Base-by-base conservation (phyloP, 257 asterid species). In the Solanum tacnaense region DNA sequence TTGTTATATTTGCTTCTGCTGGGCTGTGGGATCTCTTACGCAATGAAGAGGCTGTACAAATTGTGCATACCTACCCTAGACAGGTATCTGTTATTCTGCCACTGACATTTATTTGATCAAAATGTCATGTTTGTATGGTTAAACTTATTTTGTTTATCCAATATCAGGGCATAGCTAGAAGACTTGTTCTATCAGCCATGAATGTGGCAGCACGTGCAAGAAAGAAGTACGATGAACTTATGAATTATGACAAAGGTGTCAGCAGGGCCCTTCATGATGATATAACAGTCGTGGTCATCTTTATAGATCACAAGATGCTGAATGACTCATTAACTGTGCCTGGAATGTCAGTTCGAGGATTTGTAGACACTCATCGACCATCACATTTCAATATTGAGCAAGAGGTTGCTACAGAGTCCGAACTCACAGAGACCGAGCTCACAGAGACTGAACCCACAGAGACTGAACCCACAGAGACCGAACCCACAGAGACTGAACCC, bases 1-100 rank as follows among this genome's bases (percentile, higher is more conserved):
- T 96, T 88, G 18, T 96, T 86, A 95, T 94, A 44, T 94, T 96
- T 86, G 99, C 98, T 71, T 96, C 99, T 15, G 98, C 92, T 90
- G 99, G 99, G 76, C 98, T 95, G 81, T 96, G 99, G 99, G 96
- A 96, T 74, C 92, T 89, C 90, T 88, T 96, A 90, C 86, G 95
- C 2, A 95, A 94, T 89, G 94, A 96, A 83, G 92, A 95, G 90
- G 96, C 96, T 21, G 98, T 92, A 15, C 94, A 94, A 89, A 93
- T 96, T 27, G 98, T 96, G 73, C 92, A 95, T 85, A 93, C 90
- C 49, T 89, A 91, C 92, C 98, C 99, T 5, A 93, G 96, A 91
- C 87, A 23, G 93, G 99, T 95, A 83, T 10, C 31, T n/a, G 75
- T 23, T 49, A n/a, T 5, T 23, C 81, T 46, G 15, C 8, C 72